phyloP scores from a whole-genome alignment of 2,329 filamentous ascomycete genomes.

The Stemphylium lycopersici region DNA sequence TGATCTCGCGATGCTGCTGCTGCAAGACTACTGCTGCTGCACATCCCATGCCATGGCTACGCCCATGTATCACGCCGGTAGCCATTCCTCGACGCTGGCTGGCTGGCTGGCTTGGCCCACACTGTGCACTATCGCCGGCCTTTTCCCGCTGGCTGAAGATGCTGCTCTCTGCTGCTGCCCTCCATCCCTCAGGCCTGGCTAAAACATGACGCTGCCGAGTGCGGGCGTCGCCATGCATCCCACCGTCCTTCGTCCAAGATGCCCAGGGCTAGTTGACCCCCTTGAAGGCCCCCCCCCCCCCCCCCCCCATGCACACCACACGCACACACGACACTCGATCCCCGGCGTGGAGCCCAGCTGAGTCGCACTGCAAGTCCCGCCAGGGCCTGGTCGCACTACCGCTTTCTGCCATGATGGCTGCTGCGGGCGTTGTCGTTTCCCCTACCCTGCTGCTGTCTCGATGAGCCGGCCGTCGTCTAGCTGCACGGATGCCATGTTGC shows the following conservation, averaged over 20 bases:
- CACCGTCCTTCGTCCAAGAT: conserved; percentile 30
- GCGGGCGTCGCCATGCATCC: conserved; percentile 31
- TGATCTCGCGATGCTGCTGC: conserved; percentile 28
- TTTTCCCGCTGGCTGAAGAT: conserved; percentile 28
- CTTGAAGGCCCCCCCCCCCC: conserved; percentile 33
- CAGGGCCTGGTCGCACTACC: conserved; percentile 31
- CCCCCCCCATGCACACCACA: conserved; percentile 21
- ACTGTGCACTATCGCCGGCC: conserved; percentile 25
- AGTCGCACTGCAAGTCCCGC: conserved; percentile 40
- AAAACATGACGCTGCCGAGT: conserved; percentile 38
- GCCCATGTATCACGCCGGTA: conserved; percentile 16
- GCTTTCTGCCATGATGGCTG: conserved; percentile 37
- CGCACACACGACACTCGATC: conserved; percentile 40
- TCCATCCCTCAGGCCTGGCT: conserved; percentile 31
- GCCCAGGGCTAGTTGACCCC: conserved; percentile 42
- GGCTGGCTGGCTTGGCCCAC: conserved; percentile 4
- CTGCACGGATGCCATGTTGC: conserved; percentile 50
- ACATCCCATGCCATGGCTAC: background rate
- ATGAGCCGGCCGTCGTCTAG: conserved; percentile 37
- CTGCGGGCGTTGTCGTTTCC: conserved; percentile 30
- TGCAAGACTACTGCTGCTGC: conserved; percentile 20
- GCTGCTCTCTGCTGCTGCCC: conserved; percentile 13
- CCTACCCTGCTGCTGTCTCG: conserved; percentile 32
- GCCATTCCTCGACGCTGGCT: background rate
- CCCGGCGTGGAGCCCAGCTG: conserved; percentile 40